Percentiles rank a stretch among this genome's conserved stretches.
Evolutionary conservation across 129 eudicot species (phyloP).

Genomic region (Calendula officinalis): DNA sequence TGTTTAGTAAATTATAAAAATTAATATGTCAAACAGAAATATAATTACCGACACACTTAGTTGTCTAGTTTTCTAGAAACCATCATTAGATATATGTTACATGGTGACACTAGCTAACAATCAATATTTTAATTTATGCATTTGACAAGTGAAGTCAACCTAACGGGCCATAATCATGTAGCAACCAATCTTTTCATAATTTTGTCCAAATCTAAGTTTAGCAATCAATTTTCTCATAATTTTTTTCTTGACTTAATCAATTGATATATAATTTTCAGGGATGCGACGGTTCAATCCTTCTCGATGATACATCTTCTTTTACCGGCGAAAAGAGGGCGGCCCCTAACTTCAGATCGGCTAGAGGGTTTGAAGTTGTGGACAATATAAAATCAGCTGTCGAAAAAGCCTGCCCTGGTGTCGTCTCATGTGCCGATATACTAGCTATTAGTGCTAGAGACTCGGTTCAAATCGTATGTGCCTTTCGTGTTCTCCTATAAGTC

Average conservation of each 20-base stretch:
- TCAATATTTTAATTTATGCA: background rate
- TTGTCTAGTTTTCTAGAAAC: slow-evolving; percentile 14
- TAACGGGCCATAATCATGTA: slow-evolving; percentile 2
- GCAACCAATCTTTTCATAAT: background rate
- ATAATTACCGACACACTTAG: no score
- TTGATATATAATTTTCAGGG: slow-evolving; percentile 39
- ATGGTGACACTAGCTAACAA: slow-evolving; percentile 8
- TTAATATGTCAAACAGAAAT: no score
- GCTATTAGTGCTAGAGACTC: slow-evolving; percentile 77
- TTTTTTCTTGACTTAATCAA: no score
- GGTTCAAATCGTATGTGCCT: slow-evolving; percentile 43
- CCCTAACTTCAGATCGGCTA: slow-evolving; percentile 61
- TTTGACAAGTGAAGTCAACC: slow-evolving; percentile 11
- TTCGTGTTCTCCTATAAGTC: background rate
- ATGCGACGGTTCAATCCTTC: slow-evolving; percentile 82
- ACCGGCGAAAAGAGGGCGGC: slow-evolving; percentile 69
- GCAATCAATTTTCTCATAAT: no score
- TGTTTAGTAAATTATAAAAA: background rate
- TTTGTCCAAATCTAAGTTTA: no score
- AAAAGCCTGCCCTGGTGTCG: slow-evolving; percentile 72
- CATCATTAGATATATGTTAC: no score
- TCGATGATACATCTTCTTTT: slow-evolving; percentile 73
- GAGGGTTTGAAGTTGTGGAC: slow-evolving; percentile 77
- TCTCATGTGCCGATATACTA: slow-evolving; percentile 77
- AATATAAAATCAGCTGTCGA: slow-evolving; percentile 72